Evolutionary conservation across 148 eudicot genomes (phyloP), one percentile per base, ranked within the genome.

Genomic region (Nepenthes mirabilis): DNA sequence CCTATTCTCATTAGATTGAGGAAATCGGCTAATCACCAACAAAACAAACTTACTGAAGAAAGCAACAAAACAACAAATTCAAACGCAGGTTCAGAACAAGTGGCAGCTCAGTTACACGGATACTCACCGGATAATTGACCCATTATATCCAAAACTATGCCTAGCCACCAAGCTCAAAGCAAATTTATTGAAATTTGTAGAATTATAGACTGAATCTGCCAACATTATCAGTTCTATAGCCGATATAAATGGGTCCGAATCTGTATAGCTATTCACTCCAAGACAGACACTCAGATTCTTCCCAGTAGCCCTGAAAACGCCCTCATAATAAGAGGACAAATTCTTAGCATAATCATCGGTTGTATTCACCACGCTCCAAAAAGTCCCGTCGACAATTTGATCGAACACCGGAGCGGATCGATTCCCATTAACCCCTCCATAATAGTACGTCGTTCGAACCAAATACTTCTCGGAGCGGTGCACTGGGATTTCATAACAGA

Each of bases 231-330:
- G n/a, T 82, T 93, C 96, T 36, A 93, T 63, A 43, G 96, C 86
- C n/a, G 96, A 83, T 11, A 93, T 84, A 76, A 86, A 93, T 13
- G 91, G 95, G 69, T 89, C 89, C 2, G 99, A 93, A 68, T 93
- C 89, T 13, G 99, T 93, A 37, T 79, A 72, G 9, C 62, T 56
- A 76, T 89, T 93, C 2, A 86, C 85, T 45, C 84, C 96, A 63
- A 93, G 49, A 72, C 99, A 93, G 33, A 93, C 72, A 59, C 85
- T 81, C 69, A 89, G 70, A 33, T 67, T 68, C 77, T 80, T 89
- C 67, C 83, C 87, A 0, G 40, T 50, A 43, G 96, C 77, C 65
- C 32, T 64, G 70, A 88, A 89, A n/a, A 93, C 83, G 43, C 96
- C 96, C 51, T 93, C 99, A 70, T 86, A 93, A 64, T 83, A 93